Conservation (phyloP, 2,329 filamentous ascomycete species). For the Cercospora canescens region DNA sequence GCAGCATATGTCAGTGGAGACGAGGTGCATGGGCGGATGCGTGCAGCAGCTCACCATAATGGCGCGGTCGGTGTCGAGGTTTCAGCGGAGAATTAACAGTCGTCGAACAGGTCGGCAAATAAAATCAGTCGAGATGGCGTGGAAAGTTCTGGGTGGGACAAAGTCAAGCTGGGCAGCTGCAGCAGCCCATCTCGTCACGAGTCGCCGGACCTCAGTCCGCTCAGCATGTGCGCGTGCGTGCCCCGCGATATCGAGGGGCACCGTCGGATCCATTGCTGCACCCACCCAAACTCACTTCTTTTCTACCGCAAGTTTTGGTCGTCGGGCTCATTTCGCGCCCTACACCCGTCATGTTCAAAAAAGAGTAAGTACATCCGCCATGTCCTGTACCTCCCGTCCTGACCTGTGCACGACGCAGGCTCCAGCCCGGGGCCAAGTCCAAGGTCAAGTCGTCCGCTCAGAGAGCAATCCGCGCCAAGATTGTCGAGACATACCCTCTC, state of each 20-base stretch:
- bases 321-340: not conserved
- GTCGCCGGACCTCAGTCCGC: not conserved
- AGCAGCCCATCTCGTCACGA: not conserved
- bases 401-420: slow-evolving; percentile 49
- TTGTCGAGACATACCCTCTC: slow-evolving; percentile 81
- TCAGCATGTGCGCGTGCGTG: not conserved
- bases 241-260: slow-evolving; percentile 2
- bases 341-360: slow-evolving; percentile 73
- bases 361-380: slow-evolving; percentile 64
- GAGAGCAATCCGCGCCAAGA: slow-evolving; percentile 77
- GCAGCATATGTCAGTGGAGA: slow-evolving; percentile 10
- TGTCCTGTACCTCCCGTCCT: not conserved
- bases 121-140: not conserved
- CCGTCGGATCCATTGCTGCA: not conserved
- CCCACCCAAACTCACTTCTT: not conserved
- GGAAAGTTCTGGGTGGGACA: not conserved
- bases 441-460: slow-evolving; percentile 98
- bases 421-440: slow-evolving; percentile 77
- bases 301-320: not conserved
- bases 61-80: not conserved
- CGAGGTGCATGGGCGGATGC: not conserved
- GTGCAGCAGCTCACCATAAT: slow-evolving; percentile 2
- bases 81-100: not conserved
- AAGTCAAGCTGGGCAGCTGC: not conserved
- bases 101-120: not conserved